Percentiles rank a stretch among this genome's conserved stretches.
Evolutionary conservation across 2,329 filamentous ascomycete species (phyloP).

Genomic region (Polytolypa hystricis): DNA sequence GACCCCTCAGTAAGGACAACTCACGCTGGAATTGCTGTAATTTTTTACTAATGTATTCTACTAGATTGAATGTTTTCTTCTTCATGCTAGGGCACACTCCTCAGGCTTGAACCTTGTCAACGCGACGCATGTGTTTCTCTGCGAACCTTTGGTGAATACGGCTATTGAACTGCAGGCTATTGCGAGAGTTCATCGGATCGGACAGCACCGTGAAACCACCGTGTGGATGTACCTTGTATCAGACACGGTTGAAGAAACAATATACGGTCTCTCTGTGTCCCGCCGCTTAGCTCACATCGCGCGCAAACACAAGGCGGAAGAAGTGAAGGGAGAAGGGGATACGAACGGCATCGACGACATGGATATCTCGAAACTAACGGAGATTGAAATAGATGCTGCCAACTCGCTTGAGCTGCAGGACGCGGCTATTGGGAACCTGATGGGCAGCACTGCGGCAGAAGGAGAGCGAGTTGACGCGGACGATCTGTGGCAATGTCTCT

Average conservation of each 20-base stretch:
- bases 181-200: slow-evolving; percentile 87
- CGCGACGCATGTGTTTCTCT: slow-evolving; percentile 87
- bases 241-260: slow-evolving; percentile 82
- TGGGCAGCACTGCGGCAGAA: slow-evolving; percentile 57
- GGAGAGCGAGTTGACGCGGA: slow-evolving; percentile 70
- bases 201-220: slow-evolving; percentile 75
- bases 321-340: slow-evolving; percentile 18
- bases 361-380: slow-evolving; percentile 34
- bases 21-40: background rate
- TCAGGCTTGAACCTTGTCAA: slow-evolving; percentile 86
- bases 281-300: slow-evolving; percentile 69
- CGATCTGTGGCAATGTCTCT: slow-evolving; percentile 83
- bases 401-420: slow-evolving; percentile 76
- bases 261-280: slow-evolving; percentile 74
- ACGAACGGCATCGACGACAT: slow-evolving; percentile 27
- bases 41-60: slow-evolving; percentile 16
- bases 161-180: slow-evolving; percentile 92
- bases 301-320: slow-evolving; percentile 27
- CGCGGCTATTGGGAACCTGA: slow-evolving; percentile 56
- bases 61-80: slow-evolving; percentile 66
- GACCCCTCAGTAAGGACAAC: slow-evolving; percentile 44
- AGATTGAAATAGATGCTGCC: slow-evolving; percentile 63
- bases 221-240: slow-evolving; percentile 94
- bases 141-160: slow-evolving; percentile 86
- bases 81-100: slow-evolving; percentile 80